Percentiles rank a stretch among this genome's conserved stretches.
Conservation (phyloP, 371 early-diverging fungal genomes). For the Mortierella sp. region DNA sequence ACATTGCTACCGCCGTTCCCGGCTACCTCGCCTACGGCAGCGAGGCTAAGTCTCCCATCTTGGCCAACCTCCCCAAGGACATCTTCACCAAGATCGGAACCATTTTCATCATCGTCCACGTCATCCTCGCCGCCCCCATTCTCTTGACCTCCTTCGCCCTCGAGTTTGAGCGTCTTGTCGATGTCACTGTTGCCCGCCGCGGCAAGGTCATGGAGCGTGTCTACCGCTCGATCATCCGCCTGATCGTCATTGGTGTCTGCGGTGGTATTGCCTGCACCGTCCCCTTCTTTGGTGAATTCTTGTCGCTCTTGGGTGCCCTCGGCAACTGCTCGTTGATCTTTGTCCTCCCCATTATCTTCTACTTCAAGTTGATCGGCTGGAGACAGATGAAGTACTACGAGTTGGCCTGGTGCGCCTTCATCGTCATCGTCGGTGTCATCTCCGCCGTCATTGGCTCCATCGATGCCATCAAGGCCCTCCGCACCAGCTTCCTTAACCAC, state of each 20-base stretch:
- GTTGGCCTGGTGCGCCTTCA: conserved; percentile 70
- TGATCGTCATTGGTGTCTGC: conserved; percentile 62
- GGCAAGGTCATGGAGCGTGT: conserved; percentile 65
- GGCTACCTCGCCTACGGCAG: conserved; percentile 90
- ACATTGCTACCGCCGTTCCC: conserved; percentile 79
- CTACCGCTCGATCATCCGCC: conserved; percentile 67
- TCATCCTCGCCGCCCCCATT: conserved; percentile 83
- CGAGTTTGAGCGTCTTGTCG: conserved; percentile 75
- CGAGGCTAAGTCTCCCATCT: conserved; percentile 74
- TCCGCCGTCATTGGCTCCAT: conserved; percentile 83
- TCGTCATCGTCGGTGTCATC: conserved; percentile 74
- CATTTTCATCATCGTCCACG: conserved; percentile 83
- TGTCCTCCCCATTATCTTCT: conserved; percentile 82
- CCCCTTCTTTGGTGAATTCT: conserved; percentile 81
- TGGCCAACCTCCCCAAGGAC: conserved; percentile 76
- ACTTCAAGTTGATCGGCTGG: conserved; percentile 78
- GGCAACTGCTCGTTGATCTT: conserved; percentile 82
- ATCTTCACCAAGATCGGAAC: conserved; percentile 74
- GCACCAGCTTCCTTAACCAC: background rate
- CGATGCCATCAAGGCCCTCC: conserved; percentile 67
- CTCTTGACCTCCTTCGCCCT: conserved; percentile 81
- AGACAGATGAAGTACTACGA: conserved; percentile 70
- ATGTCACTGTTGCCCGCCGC: conserved; percentile 68
- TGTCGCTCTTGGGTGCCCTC: conserved; percentile 84
- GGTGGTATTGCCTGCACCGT: conserved; percentile 75